Evolutionary conservation across 73 alveolate genomes (phyloP).

Genomic region (Paramecium sonneborni): DNA sequence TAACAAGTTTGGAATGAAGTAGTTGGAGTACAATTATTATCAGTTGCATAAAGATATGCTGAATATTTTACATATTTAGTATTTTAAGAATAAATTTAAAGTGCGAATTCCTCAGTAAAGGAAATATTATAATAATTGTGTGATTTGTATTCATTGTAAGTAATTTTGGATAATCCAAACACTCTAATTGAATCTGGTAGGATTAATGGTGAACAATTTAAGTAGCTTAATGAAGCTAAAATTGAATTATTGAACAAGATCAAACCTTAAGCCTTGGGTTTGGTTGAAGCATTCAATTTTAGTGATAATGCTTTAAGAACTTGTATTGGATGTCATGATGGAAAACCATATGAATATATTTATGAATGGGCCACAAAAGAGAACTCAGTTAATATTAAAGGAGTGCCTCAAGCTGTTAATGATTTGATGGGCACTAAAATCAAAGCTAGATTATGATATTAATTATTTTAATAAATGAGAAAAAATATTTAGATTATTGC

Average conservation of each 20-base stretch:
- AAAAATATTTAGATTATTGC: not conserved
- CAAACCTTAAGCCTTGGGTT: not conserved
- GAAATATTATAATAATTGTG: not conserved
- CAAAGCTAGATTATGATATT: not conserved
- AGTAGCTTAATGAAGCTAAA: not conserved
- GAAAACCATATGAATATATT: not conserved
- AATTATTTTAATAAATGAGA: not conserved
- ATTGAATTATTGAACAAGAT: not conserved
- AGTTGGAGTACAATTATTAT: not conserved
- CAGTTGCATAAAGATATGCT: conserved; percentile 19
- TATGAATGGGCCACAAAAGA: not conserved
- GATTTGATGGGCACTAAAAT: not conserved
- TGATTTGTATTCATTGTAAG: not conserved
- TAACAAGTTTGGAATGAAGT: not conserved
- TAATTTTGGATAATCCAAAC: not conserved
- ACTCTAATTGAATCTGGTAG: not conserved
- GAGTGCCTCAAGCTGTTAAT: not conserved
- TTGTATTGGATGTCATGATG: not conserved
- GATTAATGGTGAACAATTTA: not conserved
- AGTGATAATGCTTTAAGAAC: not conserved
- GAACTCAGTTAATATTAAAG: not conserved
- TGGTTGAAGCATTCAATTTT: not conserved
- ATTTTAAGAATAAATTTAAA: not conserved
- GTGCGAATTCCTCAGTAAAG: not conserved
- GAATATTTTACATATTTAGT: not conserved